Evolutionary conservation across 225 moss, liverwort and hornwort genomes (phyloP).

Genomic region (Thuidium tamariscinum): DNA sequence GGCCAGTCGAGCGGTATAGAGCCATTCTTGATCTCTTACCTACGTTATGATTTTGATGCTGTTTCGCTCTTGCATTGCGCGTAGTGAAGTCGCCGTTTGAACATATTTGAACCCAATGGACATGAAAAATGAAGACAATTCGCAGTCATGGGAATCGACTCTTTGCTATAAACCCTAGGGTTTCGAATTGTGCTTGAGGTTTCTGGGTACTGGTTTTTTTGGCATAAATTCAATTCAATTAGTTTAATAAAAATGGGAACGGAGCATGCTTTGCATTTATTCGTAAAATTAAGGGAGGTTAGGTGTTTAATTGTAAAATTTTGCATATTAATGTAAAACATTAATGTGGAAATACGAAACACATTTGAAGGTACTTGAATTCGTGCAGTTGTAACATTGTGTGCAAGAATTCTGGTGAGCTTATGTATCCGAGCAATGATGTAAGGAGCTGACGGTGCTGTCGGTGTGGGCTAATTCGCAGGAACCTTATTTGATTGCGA

Average conservation of each 20-base stretch:
- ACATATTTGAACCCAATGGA: neutral
- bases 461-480: neutral
- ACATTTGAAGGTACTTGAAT: neutral
- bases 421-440: neutral
- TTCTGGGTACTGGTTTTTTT: neutral
- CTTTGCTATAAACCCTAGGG: neutral
- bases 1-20: conserved; percentile 25
- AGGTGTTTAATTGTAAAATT: neutral
- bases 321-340: neutral
- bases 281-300: neutral
- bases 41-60: neutral
- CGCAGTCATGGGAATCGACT: neutral
- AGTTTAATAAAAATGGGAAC: neutral
- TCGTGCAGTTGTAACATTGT: neutral
- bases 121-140: neutral
- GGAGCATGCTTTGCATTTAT: neutral
- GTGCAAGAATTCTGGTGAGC: neutral
- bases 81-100: neutral
- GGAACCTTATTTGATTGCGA: conserved; percentile 65
- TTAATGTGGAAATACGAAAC: neutral
- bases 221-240: neutral
- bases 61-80: neutral
- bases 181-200: neutral
- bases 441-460: neutral
- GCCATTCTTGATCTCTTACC: neutral